Base-by-base conservation (phyloP, 2,329 filamentous ascomycete species). In the Arthrobotrys sphaeroides region DNA sequence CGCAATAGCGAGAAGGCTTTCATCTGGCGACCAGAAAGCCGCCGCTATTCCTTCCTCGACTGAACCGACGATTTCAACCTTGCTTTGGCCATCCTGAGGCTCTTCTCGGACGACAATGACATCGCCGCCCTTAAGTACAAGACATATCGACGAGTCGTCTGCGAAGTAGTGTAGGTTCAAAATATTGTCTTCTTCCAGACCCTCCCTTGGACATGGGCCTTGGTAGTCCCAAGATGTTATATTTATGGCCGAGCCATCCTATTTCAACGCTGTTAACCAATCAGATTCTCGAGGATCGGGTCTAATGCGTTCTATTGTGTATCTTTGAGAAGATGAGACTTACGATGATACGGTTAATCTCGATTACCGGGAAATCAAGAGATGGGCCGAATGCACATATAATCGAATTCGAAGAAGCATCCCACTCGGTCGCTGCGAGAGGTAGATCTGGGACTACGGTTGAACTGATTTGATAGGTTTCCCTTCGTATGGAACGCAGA, bases 21-120 rank as follows among this genome's bases (percentile, higher is more conserved):
- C 94, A 80, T 99, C 95, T 1, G 94, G 94, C 40, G 94, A 96
- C 95, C 95, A 99, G 78, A 89, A 88, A 13, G 94, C 94, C 13
- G 93, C 93, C 22, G 90, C 88, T 79, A 99, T 97, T 22, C 94
- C 95, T 72, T 91, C 91, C 83, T 97, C 93, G 38, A 99, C 92
- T 33, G 93, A 96, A 47, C 95, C 95, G 77, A 98, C 89, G 79
- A 99, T 98, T 83, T 98, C 95, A 79, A 99, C 93, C 79, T 91
- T 89, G 38, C 93, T 91, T 81, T 91, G 89, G 73, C 87, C 89
- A 4, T 85, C 84, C 31, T 86, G 81, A 45, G 88, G 86, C 42
- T 90, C 87, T 81, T 97, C 93, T 78, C 90, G 88, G 26, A 97
- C 91, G 60, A 94, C 86, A 76, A 97, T 84, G 77, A 99, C 94